Evolutionary conservation across 2,329 filamentous ascomycete genomes (phyloP), one percentile per base, ranked within the genome.

Genomic region (Aurifilum marmelostoma): DNA sequence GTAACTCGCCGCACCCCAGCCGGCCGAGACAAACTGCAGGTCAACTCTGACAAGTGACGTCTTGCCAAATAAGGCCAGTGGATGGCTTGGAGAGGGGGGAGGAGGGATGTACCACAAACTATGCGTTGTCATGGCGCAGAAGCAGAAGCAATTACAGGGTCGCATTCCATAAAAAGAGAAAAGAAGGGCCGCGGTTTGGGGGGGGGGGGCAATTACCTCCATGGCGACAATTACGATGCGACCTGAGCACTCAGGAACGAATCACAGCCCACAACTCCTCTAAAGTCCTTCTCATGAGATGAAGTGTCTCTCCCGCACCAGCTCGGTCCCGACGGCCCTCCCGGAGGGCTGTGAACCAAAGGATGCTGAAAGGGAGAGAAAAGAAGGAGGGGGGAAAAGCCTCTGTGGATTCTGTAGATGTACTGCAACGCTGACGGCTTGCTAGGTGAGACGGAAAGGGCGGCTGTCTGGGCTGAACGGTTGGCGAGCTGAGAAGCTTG

Each of bases 401-500:
- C 24, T 7, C 14, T 56, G 52, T 8, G 54, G 43, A 65, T 47
- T 41, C 56, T 54, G 66, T 61, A 47, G 67, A 41, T 64, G 32
- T 50, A 61, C 69, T 68, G 64, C 68, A 60, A 71, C 65, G 66
- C 69, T 71, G 69, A 71, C 67, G 21, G 67, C n/a, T 47, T 67
- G 64, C 43, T 27, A 59, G 32, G 62, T 37, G 64, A 66, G 43
- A 43, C 37, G 39, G 56, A 37, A n/a, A 54, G 56, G 47, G 60
- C 56, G 67, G 64, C 67, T 63, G 65, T 60, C 65, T 58, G 68
- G 66, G 34, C n/a, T 69, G 50, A 12, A 27, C 29, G 50, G 24
- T 24, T 24, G 50, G 27, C 52, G 27, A 27, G 52, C 52, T 32
- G 16, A 47, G 32, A 58, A 58, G 12, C 58, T 32, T 62, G 59